Conservation (phyloP, 1,284 basidiomycete genomes). For the Xanthoconium separans region DNA sequence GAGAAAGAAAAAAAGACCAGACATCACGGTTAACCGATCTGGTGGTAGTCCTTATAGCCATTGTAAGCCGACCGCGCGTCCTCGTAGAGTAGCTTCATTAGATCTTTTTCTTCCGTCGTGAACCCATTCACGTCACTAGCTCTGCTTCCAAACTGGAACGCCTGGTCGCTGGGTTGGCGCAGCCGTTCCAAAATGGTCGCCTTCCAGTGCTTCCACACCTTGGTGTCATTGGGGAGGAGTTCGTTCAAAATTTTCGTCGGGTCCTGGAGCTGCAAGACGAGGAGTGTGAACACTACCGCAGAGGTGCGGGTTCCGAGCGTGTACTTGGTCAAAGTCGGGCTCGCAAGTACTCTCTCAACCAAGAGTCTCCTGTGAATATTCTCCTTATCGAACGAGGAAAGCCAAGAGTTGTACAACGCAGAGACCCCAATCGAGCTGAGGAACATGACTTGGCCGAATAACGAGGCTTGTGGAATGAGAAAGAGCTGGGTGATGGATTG, state of each 20-base stretch:
- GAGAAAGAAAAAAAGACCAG: background rate
- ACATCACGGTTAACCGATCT: background rate
- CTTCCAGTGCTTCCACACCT: constrained; percentile 28
- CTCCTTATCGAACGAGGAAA: constrained; percentile 24
- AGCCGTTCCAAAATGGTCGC: constrained; percentile 9
- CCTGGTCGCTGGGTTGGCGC: background rate
- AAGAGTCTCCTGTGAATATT: constrained; percentile 22
- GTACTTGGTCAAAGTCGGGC: constrained; percentile 20
- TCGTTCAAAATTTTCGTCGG: constrained; percentile 20
- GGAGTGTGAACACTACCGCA: constrained; percentile 28
- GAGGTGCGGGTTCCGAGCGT: constrained; percentile 26
- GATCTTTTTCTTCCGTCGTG: constrained; percentile 8
- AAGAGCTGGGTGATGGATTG: constrained; percentile 28
- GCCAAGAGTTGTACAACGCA: constrained; percentile 20
- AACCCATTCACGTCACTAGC: constrained; percentile 5
- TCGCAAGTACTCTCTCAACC: constrained; percentile 14
- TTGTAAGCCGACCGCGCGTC: constrained; percentile 21
- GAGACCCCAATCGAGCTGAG: constrained; percentile 27
- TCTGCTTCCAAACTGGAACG: constrained; percentile 4
- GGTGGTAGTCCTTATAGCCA: constrained; percentile 14
- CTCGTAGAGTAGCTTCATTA: constrained; percentile 18
- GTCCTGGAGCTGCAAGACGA: constrained; percentile 18
- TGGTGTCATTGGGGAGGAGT: constrained; percentile 28
- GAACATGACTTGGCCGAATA: constrained; percentile 32
- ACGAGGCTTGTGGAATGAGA: constrained; percentile 26